Evolutionary conservation across 2,329 filamentous ascomycete species (phyloP).

Genomic region (Sphaceloma murrayae): DNA sequence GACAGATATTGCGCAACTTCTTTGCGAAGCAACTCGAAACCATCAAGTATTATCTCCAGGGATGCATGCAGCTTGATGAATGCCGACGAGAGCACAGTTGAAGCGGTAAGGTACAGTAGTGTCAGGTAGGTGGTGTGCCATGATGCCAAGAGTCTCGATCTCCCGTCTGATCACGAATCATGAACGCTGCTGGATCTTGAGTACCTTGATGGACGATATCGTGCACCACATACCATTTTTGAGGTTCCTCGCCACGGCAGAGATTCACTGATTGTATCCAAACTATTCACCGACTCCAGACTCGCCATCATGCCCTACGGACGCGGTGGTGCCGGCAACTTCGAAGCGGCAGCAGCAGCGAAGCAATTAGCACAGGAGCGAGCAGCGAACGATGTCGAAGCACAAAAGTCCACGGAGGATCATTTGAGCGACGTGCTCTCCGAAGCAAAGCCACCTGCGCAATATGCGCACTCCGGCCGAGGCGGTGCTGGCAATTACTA

Average conservation of each 20-base stretch:
- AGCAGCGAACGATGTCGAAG: conserved; percentile 33
- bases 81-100: too few relatives aligned
- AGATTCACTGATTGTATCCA: too few relatives aligned
- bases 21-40: too few relatives aligned
- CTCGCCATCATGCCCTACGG: conserved; percentile 23
- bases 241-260: too few relatives aligned
- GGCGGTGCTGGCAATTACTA: conserved; percentile 42
- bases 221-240: too few relatives aligned
- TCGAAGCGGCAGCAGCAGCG: conserved; percentile 24
- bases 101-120: too few relatives aligned
- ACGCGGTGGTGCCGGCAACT: conserved; percentile 40
- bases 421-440: conserved; percentile 21
- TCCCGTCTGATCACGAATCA: background rate
- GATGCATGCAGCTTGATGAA: too few relatives aligned
- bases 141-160: background rate
- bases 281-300: too few relatives aligned
- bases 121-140: too few relatives aligned
- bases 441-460: conserved; percentile 20
- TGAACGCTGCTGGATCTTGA: background rate
- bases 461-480: conserved; percentile 37
- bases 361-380: conserved; percentile 18
- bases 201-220: conserved; percentile 14
- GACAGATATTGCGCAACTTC: too few relatives aligned
- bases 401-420: conserved; percentile 21
- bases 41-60: too few relatives aligned